phyloP scores from a whole-genome alignment of 2,329 filamentous ascomycete species.

The Myriangium duriaei region DNA sequence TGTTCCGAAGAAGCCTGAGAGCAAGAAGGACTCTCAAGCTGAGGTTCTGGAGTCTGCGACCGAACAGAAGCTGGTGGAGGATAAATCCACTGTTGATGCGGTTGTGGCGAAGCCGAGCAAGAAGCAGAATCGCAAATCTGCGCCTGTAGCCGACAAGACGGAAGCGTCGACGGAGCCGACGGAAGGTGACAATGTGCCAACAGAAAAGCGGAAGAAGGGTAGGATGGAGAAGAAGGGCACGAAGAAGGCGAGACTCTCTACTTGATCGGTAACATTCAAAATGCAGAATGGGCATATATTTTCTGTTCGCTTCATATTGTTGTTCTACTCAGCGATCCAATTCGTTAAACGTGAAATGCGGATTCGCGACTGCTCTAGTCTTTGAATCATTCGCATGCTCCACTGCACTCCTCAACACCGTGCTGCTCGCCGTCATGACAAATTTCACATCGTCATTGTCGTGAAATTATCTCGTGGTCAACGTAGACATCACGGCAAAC shows the following conservation, averaged over 20 bases:
- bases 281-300: no score
- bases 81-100: conserved; percentile 21
- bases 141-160: no score
- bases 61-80: conserved; percentile 20
- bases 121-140: conserved; percentile 20
- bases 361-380: no score
- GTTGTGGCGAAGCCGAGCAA: conserved; percentile 15
- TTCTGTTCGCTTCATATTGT: no score
- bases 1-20: conserved; percentile 31
- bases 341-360: no score
- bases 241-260: conserved; percentile 7
- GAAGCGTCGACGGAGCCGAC: no score
- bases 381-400: no score
- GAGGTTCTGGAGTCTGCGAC: conserved; percentile 24
- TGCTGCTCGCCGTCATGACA: no score
- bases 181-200: conserved; percentile 22
- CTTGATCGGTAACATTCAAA: no score
- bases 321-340: no score
- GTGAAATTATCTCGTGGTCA: conserved; percentile 1
- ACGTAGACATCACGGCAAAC: background rate
- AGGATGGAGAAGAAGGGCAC: conserved; percentile 18
- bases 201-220: conserved; percentile 23
- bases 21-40: conserved; percentile 19
- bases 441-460: no score
- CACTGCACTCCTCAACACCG: no score